Percentiles rank a stretch among this genome's conserved stretches.
phyloP scores from a whole-genome alignment of 2,329 filamentous ascomycete genomes.

The Exophiala spinifera region DNA sequence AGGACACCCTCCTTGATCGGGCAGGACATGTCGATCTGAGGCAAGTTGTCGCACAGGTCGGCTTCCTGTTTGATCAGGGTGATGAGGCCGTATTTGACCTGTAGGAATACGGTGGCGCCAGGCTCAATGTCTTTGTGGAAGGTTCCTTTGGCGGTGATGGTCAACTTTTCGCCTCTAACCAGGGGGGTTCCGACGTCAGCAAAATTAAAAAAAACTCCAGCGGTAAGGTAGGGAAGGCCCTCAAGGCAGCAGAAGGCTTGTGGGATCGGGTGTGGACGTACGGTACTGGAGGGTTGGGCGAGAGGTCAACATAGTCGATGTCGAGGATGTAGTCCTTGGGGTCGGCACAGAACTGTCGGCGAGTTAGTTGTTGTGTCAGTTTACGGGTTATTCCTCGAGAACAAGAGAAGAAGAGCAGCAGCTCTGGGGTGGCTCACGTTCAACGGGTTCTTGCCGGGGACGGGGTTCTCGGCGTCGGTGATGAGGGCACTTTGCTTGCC shows the following conservation, averaged over 20 bases:
- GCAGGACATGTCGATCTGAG: constrained; percentile 73
- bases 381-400: neutral
- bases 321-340: constrained; percentile 67
- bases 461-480: constrained; percentile 56
- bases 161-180: constrained; percentile 76
- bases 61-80: constrained; percentile 75
- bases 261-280: too few relatives aligned
- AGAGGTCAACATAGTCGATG: constrained; percentile 75
- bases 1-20: constrained; percentile 78
- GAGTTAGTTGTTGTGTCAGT: neutral
- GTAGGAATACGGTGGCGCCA: constrained; percentile 76
- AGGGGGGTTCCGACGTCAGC: neutral
- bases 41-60: constrained; percentile 76
- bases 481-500: constrained; percentile 52
- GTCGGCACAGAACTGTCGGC: constrained; percentile 62
- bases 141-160: constrained; percentile 74
- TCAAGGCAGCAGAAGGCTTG: too few relatives aligned
- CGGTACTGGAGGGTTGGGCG: constrained; percentile 83
- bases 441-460: constrained; percentile 83
- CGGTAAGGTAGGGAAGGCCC: neutral
- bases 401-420: too few relatives aligned
- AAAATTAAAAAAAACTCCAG: too few relatives aligned
- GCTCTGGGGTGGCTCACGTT: constrained; percentile 36
- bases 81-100: constrained; percentile 93
- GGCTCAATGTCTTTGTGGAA: constrained; percentile 69